Evolutionary conservation across 257 asterid genomes (phyloP).

Genomic region (Capsicum pubescens): DNA sequence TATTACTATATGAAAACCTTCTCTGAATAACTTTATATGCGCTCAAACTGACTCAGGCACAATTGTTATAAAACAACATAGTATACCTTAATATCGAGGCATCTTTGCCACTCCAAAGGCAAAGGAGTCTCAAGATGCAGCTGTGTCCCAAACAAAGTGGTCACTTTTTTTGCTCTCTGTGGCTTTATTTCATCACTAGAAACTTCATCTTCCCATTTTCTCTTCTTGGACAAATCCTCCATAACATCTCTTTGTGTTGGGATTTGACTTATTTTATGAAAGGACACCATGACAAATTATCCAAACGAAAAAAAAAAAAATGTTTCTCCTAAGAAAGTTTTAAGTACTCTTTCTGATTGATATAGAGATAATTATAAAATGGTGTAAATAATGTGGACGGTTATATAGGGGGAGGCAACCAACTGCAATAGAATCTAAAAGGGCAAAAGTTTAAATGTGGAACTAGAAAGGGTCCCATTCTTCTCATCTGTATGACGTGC

Average conservation of each 20-base stretch:
- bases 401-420: slow-evolving; percentile 39
- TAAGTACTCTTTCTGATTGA: background rate
- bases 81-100: slow-evolving; percentile 69
- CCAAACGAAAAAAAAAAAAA: no score
- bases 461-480: slow-evolving; percentile 50
- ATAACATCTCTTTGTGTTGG: slow-evolving; percentile 36
- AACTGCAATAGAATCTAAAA: slow-evolving; percentile 47
- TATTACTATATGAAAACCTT: background rate
- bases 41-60: background rate
- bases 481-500: slow-evolving; percentile 46
- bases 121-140: slow-evolving; percentile 48
- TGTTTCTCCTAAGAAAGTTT: no score
- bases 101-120: slow-evolving; percentile 75
- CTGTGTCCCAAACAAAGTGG: slow-evolving; percentile 30
- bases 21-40: background rate
- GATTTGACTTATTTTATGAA: slow-evolving; percentile 44
- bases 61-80: background rate
- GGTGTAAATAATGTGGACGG: slow-evolving; percentile 37
- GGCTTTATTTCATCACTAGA: slow-evolving; percentile 32
- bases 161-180: slow-evolving; percentile 35
- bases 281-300: slow-evolving; percentile 50
- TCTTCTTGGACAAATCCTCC: slow-evolving; percentile 55
- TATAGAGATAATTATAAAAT: slow-evolving; percentile 19
- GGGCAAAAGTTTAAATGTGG: slow-evolving; percentile 52
- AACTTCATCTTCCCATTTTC: slow-evolving; percentile 54